Conservation (phyloP, 2,329 filamentous ascomycete genomes). For the Arthrinium phaeospermum region DNA sequence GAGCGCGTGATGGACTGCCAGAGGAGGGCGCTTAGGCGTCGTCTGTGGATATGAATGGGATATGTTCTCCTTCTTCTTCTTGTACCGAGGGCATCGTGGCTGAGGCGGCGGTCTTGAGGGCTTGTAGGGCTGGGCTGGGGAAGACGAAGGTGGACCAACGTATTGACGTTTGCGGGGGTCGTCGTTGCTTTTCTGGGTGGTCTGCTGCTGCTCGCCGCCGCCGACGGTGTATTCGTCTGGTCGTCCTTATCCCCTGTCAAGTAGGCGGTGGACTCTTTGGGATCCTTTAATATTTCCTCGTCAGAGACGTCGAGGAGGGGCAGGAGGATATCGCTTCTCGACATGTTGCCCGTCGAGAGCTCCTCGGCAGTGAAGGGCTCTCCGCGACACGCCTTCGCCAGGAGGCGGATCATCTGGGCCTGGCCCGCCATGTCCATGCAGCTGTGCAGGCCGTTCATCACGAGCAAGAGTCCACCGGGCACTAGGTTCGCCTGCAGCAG, state of each 20-base stretch:
- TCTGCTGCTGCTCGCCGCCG: slow-evolving; percentile 27
- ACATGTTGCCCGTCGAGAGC: slow-evolving; percentile 46
- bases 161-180: neutral
- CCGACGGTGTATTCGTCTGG: neutral
- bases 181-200: neutral
- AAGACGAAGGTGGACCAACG: slow-evolving; percentile 54
- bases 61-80: neutral
- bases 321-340: slow-evolving; percentile 44
- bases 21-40: slow-evolving; percentile 58
- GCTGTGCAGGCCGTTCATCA: slow-evolving; percentile 53
- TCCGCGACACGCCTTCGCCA: slow-evolving; percentile 54
- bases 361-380: slow-evolving; percentile 54
- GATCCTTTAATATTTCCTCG: slow-evolving; percentile 28
- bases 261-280: neutral
- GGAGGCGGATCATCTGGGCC: slow-evolving; percentile 49
- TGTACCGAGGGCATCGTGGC: slow-evolving; percentile 34
- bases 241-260: neutral
- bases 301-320: slow-evolving; percentile 41
- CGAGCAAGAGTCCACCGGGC: slow-evolving; percentile 54
- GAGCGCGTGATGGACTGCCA: slow-evolving; percentile 52
- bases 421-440: slow-evolving; percentile 58
- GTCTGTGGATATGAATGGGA: slow-evolving; percentile 55
- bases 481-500: slow-evolving; percentile 56
- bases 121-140: slow-evolving; percentile 39
- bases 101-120: slow-evolving; percentile 43